phyloP scores from a whole-genome alignment of 768 basidiomycete species.

The Pholiota molesta region DNA sequence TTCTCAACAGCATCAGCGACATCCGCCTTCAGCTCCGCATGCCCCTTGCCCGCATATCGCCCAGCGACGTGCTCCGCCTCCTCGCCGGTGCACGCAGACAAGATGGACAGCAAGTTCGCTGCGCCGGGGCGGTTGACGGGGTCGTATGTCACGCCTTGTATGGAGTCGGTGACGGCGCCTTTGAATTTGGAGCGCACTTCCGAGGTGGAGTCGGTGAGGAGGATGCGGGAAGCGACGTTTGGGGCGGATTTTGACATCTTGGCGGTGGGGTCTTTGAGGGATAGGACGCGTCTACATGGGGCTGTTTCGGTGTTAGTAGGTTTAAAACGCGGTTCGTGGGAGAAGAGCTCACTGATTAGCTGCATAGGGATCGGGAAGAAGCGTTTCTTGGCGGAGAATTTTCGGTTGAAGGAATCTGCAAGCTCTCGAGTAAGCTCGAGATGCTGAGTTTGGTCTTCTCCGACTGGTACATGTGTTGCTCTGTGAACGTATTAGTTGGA shows the following conservation, averaged over 20 bases:
- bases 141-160: conserved; percentile 76
- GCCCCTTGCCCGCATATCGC: conserved; percentile 56
- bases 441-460: conserved; percentile 96
- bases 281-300: conserved; percentile 79
- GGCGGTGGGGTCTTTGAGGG: conserved; percentile 78
- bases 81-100: conserved; percentile 69
- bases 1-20: conserved; percentile 76
- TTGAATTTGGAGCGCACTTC: conserved; percentile 74
- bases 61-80: conserved; percentile 47
- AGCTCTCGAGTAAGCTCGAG: conserved; percentile 87
- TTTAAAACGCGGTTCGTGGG: background rate
- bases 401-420: conserved; percentile 80
- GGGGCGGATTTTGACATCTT: conserved; percentile 98
- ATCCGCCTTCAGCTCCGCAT: conserved; percentile 72
- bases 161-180: conserved; percentile 85
- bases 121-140: conserved; percentile 80
- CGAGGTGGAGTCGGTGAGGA: conserved; percentile 72
- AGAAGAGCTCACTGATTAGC: conserved; percentile 64
- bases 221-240: conserved; percentile 77
- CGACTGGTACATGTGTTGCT: conserved; percentile 93
- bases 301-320: conserved; percentile 45
- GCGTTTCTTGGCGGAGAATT: conserved; percentile 47
- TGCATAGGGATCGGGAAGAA: conserved; percentile 76
- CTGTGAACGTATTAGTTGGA: conserved; percentile 37
- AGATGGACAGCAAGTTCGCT: conserved; percentile 79